A percentile compares a stretch with the other conserved stretches of the same genome.
Conservation (phyloP, 2,329 filamentous ascomycete species). For the Gnomoniopsis smithogilvyi region DNA sequence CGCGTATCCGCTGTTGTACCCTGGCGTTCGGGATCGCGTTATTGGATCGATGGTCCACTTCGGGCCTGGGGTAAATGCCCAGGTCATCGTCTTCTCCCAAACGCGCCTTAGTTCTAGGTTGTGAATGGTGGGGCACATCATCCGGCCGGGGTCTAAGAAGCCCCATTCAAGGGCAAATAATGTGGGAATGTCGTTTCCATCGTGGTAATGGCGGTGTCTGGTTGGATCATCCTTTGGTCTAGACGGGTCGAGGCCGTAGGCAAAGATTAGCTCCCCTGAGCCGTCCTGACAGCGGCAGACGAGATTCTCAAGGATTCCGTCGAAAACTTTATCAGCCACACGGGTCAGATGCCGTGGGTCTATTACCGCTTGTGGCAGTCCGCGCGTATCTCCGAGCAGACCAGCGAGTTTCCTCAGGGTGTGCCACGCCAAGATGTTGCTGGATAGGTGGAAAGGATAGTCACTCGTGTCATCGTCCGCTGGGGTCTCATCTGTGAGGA, state of each 20-base stretch:
- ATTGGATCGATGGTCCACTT: neutral
- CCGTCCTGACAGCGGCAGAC: neutral
- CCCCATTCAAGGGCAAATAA: conserved; percentile 20
- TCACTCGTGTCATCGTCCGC: conserved; percentile 18
- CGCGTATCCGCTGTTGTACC: conserved; percentile 12
- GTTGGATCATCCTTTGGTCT: neutral
- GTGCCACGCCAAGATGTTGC: conserved; percentile 21
- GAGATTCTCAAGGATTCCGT: neutral
- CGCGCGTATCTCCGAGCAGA: neutral
- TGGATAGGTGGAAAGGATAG: conserved; percentile 20
- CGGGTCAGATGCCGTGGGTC: neutral
- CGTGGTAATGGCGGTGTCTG: conserved; percentile 17
- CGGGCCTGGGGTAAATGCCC: conserved; percentile 17
- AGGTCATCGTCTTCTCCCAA: conserved; percentile 20
- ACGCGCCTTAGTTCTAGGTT: neutral
- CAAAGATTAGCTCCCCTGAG: conserved; percentile 11
- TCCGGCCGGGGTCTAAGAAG: neutral
- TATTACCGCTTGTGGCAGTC: neutral
- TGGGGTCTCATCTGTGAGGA: conserved; percentile 20
- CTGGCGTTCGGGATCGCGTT: neutral
- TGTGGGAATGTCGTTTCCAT: conserved; percentile 22
- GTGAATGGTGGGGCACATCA: neutral
- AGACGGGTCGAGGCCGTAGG: conserved; percentile 14
- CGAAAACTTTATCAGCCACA: neutral
- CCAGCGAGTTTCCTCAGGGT: conserved; percentile 10